Conservation (phyloP, 1,139 yeast species). For the Blastobotrys serpentis region DNA sequence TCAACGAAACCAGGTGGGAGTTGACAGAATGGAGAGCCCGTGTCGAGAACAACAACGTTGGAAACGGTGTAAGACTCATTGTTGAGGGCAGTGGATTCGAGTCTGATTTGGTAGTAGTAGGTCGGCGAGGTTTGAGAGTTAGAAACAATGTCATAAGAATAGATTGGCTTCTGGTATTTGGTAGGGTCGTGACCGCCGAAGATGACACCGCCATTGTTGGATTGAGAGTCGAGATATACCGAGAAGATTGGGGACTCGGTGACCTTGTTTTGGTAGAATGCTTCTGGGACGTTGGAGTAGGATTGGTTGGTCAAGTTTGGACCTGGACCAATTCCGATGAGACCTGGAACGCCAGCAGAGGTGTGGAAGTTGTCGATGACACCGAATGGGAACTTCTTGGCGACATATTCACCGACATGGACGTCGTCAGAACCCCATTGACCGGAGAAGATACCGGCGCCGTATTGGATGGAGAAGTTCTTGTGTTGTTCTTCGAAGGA, state of each 20-base stretch:
- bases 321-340: conserved; percentile 38
- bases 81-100: conserved; percentile 27
- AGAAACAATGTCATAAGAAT: conserved; percentile 28
- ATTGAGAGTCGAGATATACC: conserved; percentile 37
- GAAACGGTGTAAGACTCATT: conserved; percentile 33
- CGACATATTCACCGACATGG: conserved; percentile 44
- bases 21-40: conserved; percentile 41
- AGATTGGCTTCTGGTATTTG: conserved; percentile 40
- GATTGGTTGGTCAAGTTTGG: conserved; percentile 27
- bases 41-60: conserved; percentile 50
- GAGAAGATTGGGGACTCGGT: conserved; percentile 58
- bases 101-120: conserved; percentile 29
- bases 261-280: conserved; percentile 52
- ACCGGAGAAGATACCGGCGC: conserved; percentile 65
- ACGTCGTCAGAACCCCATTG: conserved; percentile 62
- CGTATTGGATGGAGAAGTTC: conserved; percentile 52
- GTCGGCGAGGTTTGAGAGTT: conserved; percentile 15
- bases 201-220: conserved; percentile 47
- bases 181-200: conserved; percentile 61
- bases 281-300: conserved; percentile 62
- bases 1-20: conserved; percentile 36
- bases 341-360: conserved; percentile 38
- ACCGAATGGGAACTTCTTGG: conserved; percentile 54
- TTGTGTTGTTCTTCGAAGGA: conserved; percentile 25
- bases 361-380: conserved; percentile 31